These are phyloP conservation scores for Volutella citrinella DNA, from an alignment of 2,329 filamentous ascomycete species.

Conservation along the genomic window DNA sequence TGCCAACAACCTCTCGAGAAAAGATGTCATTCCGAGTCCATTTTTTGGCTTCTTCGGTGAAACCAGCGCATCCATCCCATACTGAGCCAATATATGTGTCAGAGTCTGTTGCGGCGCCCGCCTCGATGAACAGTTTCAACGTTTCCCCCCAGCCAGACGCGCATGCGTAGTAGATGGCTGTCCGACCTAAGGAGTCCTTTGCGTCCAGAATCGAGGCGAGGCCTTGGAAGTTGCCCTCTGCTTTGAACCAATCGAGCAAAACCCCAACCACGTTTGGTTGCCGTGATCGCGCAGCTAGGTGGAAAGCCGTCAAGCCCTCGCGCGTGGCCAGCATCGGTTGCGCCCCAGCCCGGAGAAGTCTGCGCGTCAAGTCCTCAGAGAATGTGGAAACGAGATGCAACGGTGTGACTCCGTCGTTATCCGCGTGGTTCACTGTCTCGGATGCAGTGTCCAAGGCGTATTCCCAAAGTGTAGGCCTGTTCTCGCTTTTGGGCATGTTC, in stretches of 20 bases:
- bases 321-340: slow-evolving; percentile 28
- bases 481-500: not conserved
- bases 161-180: slow-evolving; percentile 23
- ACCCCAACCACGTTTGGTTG: slow-evolving; percentile 31
- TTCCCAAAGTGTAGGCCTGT: not conserved
- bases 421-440: not conserved
- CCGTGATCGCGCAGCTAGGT: slow-evolving; percentile 33
- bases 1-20: too few relatives aligned
- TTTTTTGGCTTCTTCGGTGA: too few relatives aligned
- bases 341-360: slow-evolving; percentile 35
- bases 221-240: not conserved
- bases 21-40: not conserved
- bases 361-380: slow-evolving; percentile 18
- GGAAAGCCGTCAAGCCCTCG: slow-evolving; percentile 34
- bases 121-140: too few relatives aligned
- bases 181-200: not conserved
- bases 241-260: slow-evolving; percentile 13
- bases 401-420: slow-evolving; percentile 16
- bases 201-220: too few relatives aligned
- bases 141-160: slow-evolving; percentile 16
- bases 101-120: too few relatives aligned
- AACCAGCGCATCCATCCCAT: too few relatives aligned
- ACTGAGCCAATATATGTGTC: too few relatives aligned
- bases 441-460: not conserved
- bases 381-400: slow-evolving; percentile 22